Evolutionary conservation across 1,284 basidiomycete genomes (phyloP).

Genomic region (Ganoderma boninense): DNA sequence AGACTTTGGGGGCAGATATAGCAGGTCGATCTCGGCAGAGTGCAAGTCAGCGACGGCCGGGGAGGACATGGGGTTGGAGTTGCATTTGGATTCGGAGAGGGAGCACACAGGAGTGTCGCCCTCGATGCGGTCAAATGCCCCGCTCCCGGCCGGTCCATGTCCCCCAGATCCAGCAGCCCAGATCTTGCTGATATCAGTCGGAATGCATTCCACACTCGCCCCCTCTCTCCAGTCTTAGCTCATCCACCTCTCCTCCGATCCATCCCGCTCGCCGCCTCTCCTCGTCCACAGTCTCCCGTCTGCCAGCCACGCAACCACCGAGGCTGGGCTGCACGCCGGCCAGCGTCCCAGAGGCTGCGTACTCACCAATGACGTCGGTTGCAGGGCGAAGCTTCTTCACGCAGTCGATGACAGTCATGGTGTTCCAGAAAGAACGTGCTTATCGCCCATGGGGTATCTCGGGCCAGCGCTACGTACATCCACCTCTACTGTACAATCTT

Average conservation of each 20-base stretch:
- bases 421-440: background rate
- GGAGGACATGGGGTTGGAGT: background rate
- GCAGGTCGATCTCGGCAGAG: conserved; percentile 1
- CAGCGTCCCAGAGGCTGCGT: background rate
- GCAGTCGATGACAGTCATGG: background rate
- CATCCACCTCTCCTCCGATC: background rate
- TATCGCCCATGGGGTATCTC: conserved; percentile 5
- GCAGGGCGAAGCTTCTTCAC: background rate
- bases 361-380: background rate
- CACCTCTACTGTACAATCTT: conserved; percentile 6
- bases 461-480: conserved; percentile 7
- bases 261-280: background rate
- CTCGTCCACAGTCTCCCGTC: background rate
- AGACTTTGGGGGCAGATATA: conserved; percentile 7
- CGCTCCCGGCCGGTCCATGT: background rate
- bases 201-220: too few species aligned
- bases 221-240: background rate
- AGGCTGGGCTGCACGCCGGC: background rate
- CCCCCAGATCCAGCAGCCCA: background rate
- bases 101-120: background rate
- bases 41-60: background rate
- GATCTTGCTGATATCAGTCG: background rate
- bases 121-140: background rate
- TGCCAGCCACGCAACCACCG: background rate
- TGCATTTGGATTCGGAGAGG: conserved; percentile 2